Percentiles rank a stretch among this genome's conserved stretches.
phyloP scores from a whole-genome alignment of 345 rosid genomes.

The Odontarrhena argentea region DNA sequence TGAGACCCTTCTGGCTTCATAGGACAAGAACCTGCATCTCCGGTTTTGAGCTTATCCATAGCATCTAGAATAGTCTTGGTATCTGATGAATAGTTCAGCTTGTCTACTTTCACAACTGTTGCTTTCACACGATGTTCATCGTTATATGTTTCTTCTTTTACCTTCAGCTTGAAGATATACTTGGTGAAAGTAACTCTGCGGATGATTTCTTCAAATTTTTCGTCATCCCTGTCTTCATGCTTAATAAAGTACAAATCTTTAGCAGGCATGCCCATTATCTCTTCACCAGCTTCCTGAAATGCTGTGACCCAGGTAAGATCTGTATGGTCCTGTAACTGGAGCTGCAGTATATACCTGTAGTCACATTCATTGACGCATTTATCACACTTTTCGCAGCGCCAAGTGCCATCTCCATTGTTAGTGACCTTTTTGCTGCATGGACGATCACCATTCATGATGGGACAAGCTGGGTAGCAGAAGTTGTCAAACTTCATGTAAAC shows the following conservation, averaged over 20 bases:
- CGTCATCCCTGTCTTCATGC: slow-evolving; percentile 59
- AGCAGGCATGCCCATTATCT: slow-evolving; percentile 79
- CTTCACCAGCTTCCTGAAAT: slow-evolving; percentile 84
- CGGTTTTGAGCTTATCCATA: slow-evolving; percentile 51
- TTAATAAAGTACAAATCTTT: slow-evolving; percentile 70
- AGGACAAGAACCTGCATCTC: slow-evolving; percentile 37
- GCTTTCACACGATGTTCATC: slow-evolving; percentile 90
- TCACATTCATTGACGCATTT: slow-evolving; percentile 73
- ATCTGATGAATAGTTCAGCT: slow-evolving; percentile 63
- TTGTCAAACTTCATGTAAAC: slow-evolving; percentile 65
- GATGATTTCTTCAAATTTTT: slow-evolving; percentile 57
- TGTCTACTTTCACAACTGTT: slow-evolving; percentile 75
- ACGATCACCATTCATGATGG: slow-evolving; percentile 73
- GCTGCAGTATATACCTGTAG: slow-evolving; percentile 78
- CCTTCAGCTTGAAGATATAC: slow-evolving; percentile 75
- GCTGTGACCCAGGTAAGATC: slow-evolving; percentile 86
- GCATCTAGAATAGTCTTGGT: slow-evolving; percentile 58
- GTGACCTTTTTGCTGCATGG: slow-evolving; percentile 81
- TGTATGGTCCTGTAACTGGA: slow-evolving; percentile 92
- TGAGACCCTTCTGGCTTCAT: slow-evolving; percentile 41
- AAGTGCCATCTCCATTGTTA: slow-evolving; percentile 86
- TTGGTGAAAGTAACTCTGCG: slow-evolving; percentile 67
- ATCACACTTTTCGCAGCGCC: slow-evolving; percentile 88
- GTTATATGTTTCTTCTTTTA: slow-evolving; percentile 81
- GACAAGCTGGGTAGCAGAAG: slow-evolving; percentile 93